Base-by-base conservation (phyloP, 2,329 filamentous ascomycete genomes). In the Exutisphaerella laricina region DNA sequence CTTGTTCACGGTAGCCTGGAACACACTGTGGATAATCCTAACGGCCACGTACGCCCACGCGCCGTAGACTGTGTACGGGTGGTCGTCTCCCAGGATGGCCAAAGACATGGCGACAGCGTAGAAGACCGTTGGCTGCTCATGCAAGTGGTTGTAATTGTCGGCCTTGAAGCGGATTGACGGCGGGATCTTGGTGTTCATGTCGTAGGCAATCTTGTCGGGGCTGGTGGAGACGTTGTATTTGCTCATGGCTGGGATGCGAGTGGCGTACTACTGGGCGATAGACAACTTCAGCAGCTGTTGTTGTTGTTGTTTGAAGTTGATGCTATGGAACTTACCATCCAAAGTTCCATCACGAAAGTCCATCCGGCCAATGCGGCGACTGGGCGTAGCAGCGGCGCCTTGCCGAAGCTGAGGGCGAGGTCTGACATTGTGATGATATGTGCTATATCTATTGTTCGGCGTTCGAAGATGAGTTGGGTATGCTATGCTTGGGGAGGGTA, bases 91-190 rank as follows among this genome's bases (percentile, higher is more conserved):
- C 9, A 38, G 16, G 17, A 46, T 7, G n/a, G 43, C 38, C 18
- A 46, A 26, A 22, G 43, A 23, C 4, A 46, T 25, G 4, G 39
- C 43, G 17, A 46, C 34, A 17, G 43, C 43, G 23, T 42, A 46
- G 30, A 35, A 36, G 33, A 46, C 34, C 2, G 66, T 68, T 12
- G 69, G 69, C 50, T 70, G 67, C 56, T 71, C 67, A 43, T 64
- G 55, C 36, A 71, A 55, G 43, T 71, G 61, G 51, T 68, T 67
- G 56, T 60, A 71, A 50, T 71, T 71, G 48, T 70, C 67, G 8
- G 63, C 64, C 40, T 63, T 62, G 58, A 59, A 67, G 42, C 60
- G 60, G 21, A 53, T 23, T 9, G 33, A 3, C 5, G 31, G 40
- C 3, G 54, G 54, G 35, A 57, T 48, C 30, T 52, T 54, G 23